These are phyloP conservation scores for Oryza glumipatula DNA, from an alignment of 176 grass and related monocot species.

Conservation along the genomic window DNA sequence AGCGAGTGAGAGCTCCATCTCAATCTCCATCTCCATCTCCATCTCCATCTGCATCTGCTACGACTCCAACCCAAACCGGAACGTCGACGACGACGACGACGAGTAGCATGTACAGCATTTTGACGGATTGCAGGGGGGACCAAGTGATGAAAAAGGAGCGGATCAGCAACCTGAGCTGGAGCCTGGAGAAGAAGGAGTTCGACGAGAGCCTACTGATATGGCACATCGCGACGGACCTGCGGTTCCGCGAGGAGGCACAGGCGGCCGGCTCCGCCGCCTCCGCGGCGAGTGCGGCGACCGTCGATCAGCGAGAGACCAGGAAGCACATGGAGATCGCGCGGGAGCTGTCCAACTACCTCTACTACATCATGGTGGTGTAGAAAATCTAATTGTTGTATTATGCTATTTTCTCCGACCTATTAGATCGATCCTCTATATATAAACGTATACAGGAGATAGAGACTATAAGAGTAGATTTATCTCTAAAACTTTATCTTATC, in stretches of 20 bases:
- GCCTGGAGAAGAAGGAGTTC: neutral
- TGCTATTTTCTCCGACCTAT: no score
- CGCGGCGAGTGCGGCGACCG: no score
- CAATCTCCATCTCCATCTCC: no score
- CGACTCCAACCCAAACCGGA: neutral
- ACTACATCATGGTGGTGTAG: conserved; percentile 21
- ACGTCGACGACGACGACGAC: no score
- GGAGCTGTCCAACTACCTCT: neutral
- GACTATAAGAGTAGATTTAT: no score
- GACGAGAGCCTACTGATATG: conserved; percentile 26
- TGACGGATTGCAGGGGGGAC: neutral
- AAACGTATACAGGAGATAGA: no score
- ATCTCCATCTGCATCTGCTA: no score
- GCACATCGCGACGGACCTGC: conserved; percentile 2
- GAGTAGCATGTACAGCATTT: neutral
- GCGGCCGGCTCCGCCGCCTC: no score
- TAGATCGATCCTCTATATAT: no score
- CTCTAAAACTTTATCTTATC: no score
- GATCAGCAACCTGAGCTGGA: neutral
- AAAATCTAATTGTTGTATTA: no score
- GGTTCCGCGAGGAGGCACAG: neutral
- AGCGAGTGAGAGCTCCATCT: no score
- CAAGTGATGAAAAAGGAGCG: neutral
- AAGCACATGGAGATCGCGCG: neutral
- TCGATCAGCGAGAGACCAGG: neutral